These are phyloP conservation scores for Vaccinium myrtillus DNA, from an alignment of 148 eudicot genomes.

Conservation along the genomic window DNA sequence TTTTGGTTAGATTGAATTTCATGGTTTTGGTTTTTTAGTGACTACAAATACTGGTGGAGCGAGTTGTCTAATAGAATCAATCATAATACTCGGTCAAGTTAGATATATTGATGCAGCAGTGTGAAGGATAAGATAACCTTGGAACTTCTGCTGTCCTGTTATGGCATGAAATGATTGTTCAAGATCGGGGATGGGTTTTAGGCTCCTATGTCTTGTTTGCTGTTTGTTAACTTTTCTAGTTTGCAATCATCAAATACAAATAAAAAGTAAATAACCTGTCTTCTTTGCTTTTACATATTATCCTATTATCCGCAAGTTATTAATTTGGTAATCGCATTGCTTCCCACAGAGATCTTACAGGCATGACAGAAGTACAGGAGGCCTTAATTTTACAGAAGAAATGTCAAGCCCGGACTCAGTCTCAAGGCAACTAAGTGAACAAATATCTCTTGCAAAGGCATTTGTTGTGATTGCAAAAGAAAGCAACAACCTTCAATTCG, in stretches of 20 bases:
- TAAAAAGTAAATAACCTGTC: background rate
- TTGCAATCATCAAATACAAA: background rate
- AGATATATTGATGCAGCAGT: background rate
- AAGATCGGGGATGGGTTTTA: background rate
- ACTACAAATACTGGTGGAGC: background rate
- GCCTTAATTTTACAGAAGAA: constrained; percentile 42
- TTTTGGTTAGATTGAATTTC: background rate
- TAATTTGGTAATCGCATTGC: constrained; percentile 1
- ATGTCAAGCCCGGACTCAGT: constrained; percentile 37
- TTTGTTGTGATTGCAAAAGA: constrained; percentile 82
- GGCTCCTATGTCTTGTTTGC: background rate
- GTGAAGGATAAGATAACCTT: background rate
- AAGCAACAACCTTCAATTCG: constrained; percentile 84
- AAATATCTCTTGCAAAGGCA: constrained; percentile 45
- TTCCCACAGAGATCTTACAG: constrained; percentile 33
- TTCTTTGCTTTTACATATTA: background rate
- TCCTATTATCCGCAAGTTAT: background rate
- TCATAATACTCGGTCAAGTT: background rate
- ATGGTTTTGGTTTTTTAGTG: background rate
- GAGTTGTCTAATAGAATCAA: background rate
- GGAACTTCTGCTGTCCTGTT: background rate
- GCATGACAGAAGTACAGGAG: constrained; percentile 29
- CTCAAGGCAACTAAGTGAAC: constrained; percentile 39
- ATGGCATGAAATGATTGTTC: background rate
- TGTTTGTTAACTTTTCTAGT: background rate